Percentiles rank a stretch among this genome's conserved stretches.
These are phyloP conservation scores for Saccharomycopsis selenospora DNA, from an alignment of 805 yeast species.

Conservation along the genomic window DNA sequence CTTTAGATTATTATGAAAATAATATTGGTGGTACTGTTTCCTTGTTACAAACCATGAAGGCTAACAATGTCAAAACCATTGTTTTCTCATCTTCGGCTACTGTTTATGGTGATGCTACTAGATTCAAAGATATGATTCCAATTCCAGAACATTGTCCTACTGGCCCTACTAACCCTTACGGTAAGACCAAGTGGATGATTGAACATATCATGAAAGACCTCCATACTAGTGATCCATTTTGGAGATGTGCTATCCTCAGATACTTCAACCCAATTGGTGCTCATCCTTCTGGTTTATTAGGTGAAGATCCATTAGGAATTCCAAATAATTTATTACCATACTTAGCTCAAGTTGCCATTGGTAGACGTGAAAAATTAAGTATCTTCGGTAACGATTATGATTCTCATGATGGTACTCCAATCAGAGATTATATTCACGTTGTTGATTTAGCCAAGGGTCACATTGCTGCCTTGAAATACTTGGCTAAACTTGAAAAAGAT, in stretches of 20 bases:
- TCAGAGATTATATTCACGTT: slow-evolving; percentile 76
- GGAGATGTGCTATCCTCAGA: slow-evolving; percentile 58
- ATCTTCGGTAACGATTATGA: slow-evolving; percentile 69
- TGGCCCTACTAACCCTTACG: slow-evolving; percentile 73
- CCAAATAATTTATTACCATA: slow-evolving; percentile 73
- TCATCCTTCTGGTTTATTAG: slow-evolving; percentile 72
- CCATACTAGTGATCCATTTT: slow-evolving; percentile 35
- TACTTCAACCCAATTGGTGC: slow-evolving; percentile 86
- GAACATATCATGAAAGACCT: slow-evolving; percentile 57
- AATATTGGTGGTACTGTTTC: slow-evolving; percentile 60
- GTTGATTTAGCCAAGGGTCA: slow-evolving; percentile 76
- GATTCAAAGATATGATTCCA: slow-evolving; percentile 66
- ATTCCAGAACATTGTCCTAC: slow-evolving; percentile 73
- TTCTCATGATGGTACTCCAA: slow-evolving; percentile 72
- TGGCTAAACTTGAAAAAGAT: slow-evolving; percentile 28
- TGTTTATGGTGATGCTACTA: slow-evolving; percentile 74
- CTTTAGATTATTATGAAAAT: slow-evolving; percentile 60
- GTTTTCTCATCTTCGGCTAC: slow-evolving; percentile 79
- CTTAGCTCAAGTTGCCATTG: slow-evolving; percentile 72
- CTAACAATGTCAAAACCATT: slow-evolving; percentile 39
- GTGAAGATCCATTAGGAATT: slow-evolving; percentile 73
- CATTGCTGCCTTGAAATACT: slow-evolving; percentile 57
- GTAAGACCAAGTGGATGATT: slow-evolving; percentile 59
- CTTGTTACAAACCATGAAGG: slow-evolving; percentile 47
- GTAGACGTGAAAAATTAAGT: slow-evolving; percentile 56